These are phyloP conservation scores for Alternaria panax DNA, from an alignment of 2,329 filamentous ascomycete genomes.

Conservation along the genomic window DNA sequence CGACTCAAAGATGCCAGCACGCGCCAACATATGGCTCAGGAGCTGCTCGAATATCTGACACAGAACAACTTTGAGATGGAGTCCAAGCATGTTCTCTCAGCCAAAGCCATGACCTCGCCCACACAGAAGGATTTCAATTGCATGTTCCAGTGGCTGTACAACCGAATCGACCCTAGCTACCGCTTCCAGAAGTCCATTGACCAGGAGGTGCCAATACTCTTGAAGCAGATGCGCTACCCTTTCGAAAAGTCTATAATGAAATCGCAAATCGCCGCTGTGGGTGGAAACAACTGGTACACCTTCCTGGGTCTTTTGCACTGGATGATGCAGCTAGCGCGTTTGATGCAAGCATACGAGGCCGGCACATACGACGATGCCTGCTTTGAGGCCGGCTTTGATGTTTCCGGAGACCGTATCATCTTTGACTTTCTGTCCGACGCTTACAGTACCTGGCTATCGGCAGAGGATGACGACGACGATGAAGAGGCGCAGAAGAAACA, in stretches of 20 bases:
- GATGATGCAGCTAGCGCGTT: slow-evolving; percentile 98
- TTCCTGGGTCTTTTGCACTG: slow-evolving; percentile 94
- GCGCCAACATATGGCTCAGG: slow-evolving; percentile 82
- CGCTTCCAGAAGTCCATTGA: slow-evolving; percentile 94
- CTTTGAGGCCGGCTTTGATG: slow-evolving; percentile 84
- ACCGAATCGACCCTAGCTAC: slow-evolving; percentile 92
- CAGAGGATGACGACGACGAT: slow-evolving; percentile 76
- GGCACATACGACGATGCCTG: slow-evolving; percentile 91
- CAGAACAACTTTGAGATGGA: slow-evolving; percentile 97
- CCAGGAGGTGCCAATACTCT: slow-evolving; percentile 87
- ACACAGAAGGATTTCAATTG: slow-evolving; percentile 98
- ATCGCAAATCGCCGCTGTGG: slow-evolving; percentile 91
- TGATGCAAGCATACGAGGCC: slow-evolving; percentile 82
- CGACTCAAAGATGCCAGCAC: slow-evolving; percentile 82
- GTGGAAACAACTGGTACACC: slow-evolving; percentile 95
- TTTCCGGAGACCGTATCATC: slow-evolving; percentile 89
- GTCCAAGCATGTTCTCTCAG: slow-evolving; percentile 91
- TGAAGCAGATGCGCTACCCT: slow-evolving; percentile 93
- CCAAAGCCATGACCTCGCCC: slow-evolving; percentile 89
- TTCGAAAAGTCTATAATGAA: slow-evolving; percentile 97
- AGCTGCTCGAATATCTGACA: slow-evolving; percentile 89
- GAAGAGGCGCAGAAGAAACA: slow-evolving; percentile 74
- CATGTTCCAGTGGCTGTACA: slow-evolving; percentile 98
- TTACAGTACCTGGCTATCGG: slow-evolving; percentile 91
- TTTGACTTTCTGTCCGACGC: slow-evolving; percentile 90